Percentiles rank a stretch among this genome's conserved stretches.
Conservation (phyloP, 768 basidiomycete species). For the Amanita rimosa region DNA sequence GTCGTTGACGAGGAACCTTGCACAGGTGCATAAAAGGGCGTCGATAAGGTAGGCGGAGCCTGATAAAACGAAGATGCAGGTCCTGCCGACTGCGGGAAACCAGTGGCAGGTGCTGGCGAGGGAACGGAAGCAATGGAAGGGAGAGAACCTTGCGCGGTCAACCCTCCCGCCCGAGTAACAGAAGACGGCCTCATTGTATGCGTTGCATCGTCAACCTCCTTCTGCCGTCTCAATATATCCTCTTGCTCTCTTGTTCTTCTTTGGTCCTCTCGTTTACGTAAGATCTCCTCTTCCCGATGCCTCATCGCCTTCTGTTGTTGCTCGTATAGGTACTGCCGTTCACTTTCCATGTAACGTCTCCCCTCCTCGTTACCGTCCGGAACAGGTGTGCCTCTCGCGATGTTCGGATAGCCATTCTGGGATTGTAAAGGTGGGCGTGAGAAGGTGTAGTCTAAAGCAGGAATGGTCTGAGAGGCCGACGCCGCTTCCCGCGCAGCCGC, state of each 20-base stretch:
- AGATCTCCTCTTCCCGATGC: constrained; percentile 36
- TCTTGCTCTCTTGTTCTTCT: constrained; percentile 43
- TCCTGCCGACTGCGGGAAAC: not conserved
- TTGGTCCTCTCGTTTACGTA: constrained; percentile 18
- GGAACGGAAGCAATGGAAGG: constrained; percentile 7
- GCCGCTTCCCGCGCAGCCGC: constrained; percentile 14
- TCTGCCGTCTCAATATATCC: constrained; percentile 45
- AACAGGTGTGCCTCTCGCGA: not conserved
- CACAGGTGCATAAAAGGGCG: constrained; percentile 9
- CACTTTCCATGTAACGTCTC: constrained; percentile 2
- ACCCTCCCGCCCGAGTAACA: not conserved
- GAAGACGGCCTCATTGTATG: constrained; percentile 27
- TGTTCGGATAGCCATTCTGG: not conserved
- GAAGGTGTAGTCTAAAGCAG: constrained; percentile 18
- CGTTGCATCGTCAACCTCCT: constrained; percentile 44
- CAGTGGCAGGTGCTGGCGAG: not conserved
- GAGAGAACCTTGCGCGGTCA: constrained; percentile 3
- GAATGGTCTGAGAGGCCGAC: constrained; percentile 3
- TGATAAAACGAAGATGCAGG: constrained; percentile 8
- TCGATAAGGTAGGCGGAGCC: constrained; percentile 2
- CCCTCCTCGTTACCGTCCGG: not conserved
- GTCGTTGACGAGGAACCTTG: constrained; percentile 8
- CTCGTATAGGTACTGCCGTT: constrained; percentile 10
- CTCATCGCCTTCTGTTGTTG: constrained; percentile 33
- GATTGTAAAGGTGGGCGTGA: constrained; percentile 14